Evolutionary conservation across 331 rosid species (phyloP).

Genomic region (Cydonia oblonga): DNA sequence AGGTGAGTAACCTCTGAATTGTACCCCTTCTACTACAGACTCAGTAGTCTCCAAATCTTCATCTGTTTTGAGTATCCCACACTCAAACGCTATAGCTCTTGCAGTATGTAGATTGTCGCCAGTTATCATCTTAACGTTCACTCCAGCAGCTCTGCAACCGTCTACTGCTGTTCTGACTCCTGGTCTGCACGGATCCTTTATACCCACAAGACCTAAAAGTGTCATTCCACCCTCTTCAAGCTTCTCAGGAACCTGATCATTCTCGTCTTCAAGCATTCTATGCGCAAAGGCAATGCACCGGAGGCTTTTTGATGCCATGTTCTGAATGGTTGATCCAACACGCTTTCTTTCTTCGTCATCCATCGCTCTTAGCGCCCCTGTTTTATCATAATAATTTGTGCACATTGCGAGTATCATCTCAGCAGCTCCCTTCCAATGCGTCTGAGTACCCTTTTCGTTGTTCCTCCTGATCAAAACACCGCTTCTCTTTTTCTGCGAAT

Average conservation of each 20-base stretch:
- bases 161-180: slow-evolving; percentile 32
- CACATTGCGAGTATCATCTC: slow-evolving; percentile 29
- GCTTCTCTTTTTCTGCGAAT: slow-evolving; percentile 29
- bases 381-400: slow-evolving; percentile 13
- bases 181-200: slow-evolving; percentile 26
- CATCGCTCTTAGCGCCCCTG: slow-evolving; percentile 15
- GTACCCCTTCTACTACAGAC: slow-evolving; percentile 17
- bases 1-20: slow-evolving; percentile 26
- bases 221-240: slow-evolving; percentile 23
- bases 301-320: slow-evolving; percentile 34
- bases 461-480: slow-evolving; percentile 17
- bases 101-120: slow-evolving; percentile 37
- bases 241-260: not conserved
- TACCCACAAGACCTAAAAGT: slow-evolving; percentile 21
- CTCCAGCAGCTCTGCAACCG: slow-evolving; percentile 32
- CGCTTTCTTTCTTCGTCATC: slow-evolving; percentile 8
- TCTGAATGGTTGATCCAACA: slow-evolving; percentile 12
- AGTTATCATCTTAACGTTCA: slow-evolving; percentile 29
- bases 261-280: slow-evolving; percentile 2
- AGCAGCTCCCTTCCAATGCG: slow-evolving; percentile 41
- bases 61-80: slow-evolving; percentile 16
- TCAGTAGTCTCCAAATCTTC: slow-evolving; percentile 7
- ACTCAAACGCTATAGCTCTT: slow-evolving; percentile 33
- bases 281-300: slow-evolving; percentile 36
- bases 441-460: not conserved